A percentile compares a stretch with the other conserved stretches of the same genome.
Evolutionary conservation across 257 asterid genomes (phyloP).

Genomic region (Capsicum pubescens): DNA sequence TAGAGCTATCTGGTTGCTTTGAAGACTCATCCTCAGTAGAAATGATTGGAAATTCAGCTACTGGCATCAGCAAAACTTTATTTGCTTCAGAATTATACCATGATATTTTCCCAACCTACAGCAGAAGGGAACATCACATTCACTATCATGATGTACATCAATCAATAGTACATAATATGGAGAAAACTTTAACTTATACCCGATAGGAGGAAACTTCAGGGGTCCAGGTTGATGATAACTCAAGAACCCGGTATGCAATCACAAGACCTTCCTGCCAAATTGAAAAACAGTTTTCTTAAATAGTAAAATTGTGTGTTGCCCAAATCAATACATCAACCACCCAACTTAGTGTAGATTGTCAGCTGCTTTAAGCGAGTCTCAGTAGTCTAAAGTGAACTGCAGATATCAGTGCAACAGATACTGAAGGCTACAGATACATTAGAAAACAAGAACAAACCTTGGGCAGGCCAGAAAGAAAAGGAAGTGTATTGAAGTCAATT

Average conservation of each 20-base stretch:
- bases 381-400: not conserved
- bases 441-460: conserved; percentile 53
- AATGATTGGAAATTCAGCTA: conserved; percentile 65
- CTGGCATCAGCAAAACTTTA: conserved; percentile 56
- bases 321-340: conserved; percentile 15
- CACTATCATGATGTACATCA: not conserved
- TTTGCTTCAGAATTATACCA: conserved; percentile 53
- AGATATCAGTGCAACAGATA: not conserved
- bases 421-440: conserved; percentile 11
- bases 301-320: not conserved
- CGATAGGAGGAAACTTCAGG: conserved; percentile 80
- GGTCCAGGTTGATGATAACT: conserved; percentile 91
- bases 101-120: conserved; percentile 80
- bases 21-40: conserved; percentile 53
- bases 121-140: conserved; percentile 33
- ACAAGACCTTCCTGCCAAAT: conserved; percentile 79
- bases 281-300: not conserved
- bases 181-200: conserved; percentile 51
- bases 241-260: conserved; percentile 79
- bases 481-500: conserved; percentile 73
- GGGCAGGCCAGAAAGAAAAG: conserved; percentile 66
- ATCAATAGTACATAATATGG: conserved; percentile 22
- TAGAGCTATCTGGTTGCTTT: conserved; percentile 51
- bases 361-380: not conserved
- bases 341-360: not conserved